These are phyloP conservation scores for Graphilbum ipis-grandicollis DNA, from an alignment of 2,329 filamentous ascomycete genomes.

Conservation along the genomic window DNA sequence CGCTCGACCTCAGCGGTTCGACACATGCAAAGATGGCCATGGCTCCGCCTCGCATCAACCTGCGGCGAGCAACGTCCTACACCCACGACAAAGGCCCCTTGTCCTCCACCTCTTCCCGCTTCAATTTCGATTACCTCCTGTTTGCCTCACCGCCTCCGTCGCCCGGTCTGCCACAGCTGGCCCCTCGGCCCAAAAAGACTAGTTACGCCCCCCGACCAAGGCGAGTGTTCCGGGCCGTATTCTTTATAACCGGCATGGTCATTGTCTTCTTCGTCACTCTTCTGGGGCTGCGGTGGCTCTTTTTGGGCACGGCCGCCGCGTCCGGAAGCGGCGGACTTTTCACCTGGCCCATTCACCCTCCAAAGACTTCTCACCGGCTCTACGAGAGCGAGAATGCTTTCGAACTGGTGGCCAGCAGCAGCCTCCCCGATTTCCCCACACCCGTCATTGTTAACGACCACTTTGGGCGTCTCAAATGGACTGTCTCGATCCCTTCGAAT, in stretches of 20 bases:
- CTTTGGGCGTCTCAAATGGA: slow-evolving; percentile 54
- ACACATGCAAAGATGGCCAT: slow-evolving; percentile 32
- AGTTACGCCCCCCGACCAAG: slow-evolving; percentile 37
- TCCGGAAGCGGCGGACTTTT: slow-evolving; percentile 8
- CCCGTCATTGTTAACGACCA: slow-evolving; percentile 53
- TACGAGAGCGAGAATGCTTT: slow-evolving; percentile 29
- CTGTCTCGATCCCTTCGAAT: slow-evolving; percentile 56
- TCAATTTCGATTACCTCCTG: slow-evolving; percentile 49
- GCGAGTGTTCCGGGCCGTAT: slow-evolving; percentile 35
- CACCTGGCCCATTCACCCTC: slow-evolving; percentile 22
- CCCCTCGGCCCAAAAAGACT: slow-evolving; percentile 45
- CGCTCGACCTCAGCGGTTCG: slow-evolving; percentile 26
- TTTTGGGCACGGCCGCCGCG: slow-evolving; percentile 3
- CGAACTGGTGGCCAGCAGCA: slow-evolving; percentile 49
- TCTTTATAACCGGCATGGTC: slow-evolving; percentile 33
- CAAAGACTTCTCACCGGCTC: no score
- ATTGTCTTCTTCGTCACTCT: slow-evolving; percentile 29
- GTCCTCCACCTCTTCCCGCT: slow-evolving; percentile 44
- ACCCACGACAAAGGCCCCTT: slow-evolving; percentile 33
- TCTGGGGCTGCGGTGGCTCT: slow-evolving; percentile 15
- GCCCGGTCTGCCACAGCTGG: slow-evolving; percentile 50
- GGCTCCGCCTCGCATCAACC: slow-evolving; percentile 37
- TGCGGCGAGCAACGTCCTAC: slow-evolving; percentile 41
- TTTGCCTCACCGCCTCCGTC: slow-evolving; percentile 52
- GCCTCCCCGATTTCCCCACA: slow-evolving; percentile 53